phyloP scores from a whole-genome alignment of 208 protist genomes.

The Porcisia deanei region DNA sequence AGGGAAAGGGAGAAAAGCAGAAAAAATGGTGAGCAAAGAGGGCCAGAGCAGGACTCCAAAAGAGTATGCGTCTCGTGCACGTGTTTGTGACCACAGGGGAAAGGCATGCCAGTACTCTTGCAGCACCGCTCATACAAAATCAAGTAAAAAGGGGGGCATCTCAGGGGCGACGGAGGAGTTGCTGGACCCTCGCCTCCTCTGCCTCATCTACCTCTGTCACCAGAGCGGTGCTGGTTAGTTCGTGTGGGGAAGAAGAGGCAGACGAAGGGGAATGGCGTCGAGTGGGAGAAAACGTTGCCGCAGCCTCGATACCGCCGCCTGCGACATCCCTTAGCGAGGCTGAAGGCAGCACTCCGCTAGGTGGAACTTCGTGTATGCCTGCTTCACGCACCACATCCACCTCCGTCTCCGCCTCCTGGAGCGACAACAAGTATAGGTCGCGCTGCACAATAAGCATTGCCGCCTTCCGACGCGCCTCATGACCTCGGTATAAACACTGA shows the following conservation, averaged over 20 bases:
- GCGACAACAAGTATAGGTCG: constrained; percentile 27
- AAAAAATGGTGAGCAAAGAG: background rate
- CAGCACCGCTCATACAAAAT: background rate
- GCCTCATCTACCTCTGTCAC: constrained; percentile 20
- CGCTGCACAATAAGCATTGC: constrained; percentile 24
- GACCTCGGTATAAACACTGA: constrained; percentile 49
- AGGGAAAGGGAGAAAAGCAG: too few relatives aligned
- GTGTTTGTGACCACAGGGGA: background rate
- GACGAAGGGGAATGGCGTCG: background rate
- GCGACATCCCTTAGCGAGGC: background rate
- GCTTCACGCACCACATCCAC: constrained; percentile 10
- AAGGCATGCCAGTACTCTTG: background rate
- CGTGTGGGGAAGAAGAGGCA: background rate
- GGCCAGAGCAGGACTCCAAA: background rate
- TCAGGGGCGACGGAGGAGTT: background rate
- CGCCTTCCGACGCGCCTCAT: constrained; percentile 36
- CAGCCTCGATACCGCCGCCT: background rate
- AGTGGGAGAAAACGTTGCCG: background rate
- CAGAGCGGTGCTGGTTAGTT: constrained; percentile 15
- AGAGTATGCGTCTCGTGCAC: background rate
- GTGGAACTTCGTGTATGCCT: constrained; percentile 1
- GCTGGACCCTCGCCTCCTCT: constrained; percentile 4
- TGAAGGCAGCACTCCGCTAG: background rate
- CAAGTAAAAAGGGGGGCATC: background rate
- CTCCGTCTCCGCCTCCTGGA: constrained; percentile 5